Percentiles rank a stretch among this genome's conserved stretches.
Evolutionary conservation across 1,139 yeast species (phyloP).

Genomic region (Yamadazyma kanchanaburiensis): DNA sequence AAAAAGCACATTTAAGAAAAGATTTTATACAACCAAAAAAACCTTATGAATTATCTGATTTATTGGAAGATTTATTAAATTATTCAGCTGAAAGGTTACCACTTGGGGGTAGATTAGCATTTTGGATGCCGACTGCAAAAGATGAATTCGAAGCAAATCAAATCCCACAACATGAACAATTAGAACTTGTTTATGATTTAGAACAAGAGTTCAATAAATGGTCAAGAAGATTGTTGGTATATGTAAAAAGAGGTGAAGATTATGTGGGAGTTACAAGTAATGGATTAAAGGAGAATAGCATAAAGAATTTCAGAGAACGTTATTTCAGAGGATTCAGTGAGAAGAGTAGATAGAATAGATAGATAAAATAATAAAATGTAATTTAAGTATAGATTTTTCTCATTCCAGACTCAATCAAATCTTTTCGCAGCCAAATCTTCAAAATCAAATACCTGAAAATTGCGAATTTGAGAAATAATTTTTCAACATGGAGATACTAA

Average conservation of each 20-base stretch:
- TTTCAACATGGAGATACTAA: constrained; percentile 17
- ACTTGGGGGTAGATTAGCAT: constrained; percentile 74
- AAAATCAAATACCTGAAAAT: background rate
- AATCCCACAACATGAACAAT: constrained; percentile 74
- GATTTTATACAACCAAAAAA: constrained; percentile 93
- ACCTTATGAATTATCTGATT: constrained; percentile 74
- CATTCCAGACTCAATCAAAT: background rate
- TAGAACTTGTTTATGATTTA: constrained; percentile 69
- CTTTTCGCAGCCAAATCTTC: background rate
- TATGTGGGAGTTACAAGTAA: constrained; percentile 59
- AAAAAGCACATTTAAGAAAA: constrained; percentile 68
- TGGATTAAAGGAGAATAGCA: constrained; percentile 37
- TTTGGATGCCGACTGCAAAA: constrained; percentile 98
- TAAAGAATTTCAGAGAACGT: constrained; percentile 70
- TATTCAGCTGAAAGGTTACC: constrained; percentile 75
- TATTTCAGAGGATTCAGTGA: constrained; percentile 69
- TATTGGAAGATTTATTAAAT: constrained; percentile 70
- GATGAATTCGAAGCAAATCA: constrained; percentile 73
- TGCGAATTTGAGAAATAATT: constrained; percentile 1
- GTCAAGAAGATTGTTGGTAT: constrained; percentile 84
- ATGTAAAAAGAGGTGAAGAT: constrained; percentile 59
- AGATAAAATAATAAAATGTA: too few relatives aligned
- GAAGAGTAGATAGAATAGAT: constrained; percentile 22
- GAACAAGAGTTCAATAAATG: constrained; percentile 90
- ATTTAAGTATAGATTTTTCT: too few relatives aligned